Evolutionary conservation across 331 rosid species (phyloP).

Genomic region (Arachis monticola): DNA sequence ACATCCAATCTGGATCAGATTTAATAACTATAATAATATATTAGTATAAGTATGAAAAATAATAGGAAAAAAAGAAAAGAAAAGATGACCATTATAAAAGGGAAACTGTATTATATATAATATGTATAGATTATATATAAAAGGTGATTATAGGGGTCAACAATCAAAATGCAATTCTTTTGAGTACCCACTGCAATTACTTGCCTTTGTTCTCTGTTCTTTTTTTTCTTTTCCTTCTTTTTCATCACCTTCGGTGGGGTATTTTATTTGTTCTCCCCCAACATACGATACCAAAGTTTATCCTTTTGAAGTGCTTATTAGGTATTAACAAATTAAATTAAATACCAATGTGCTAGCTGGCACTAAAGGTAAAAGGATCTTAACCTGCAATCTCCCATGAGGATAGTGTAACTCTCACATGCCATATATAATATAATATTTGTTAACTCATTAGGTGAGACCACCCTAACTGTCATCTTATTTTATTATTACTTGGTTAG

Average conservation of each 20-base stretch:
- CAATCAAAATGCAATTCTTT: neutral
- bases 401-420: neutral
- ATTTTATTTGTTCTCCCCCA: neutral
- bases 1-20: too few species aligned
- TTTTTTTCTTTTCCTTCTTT: neutral
- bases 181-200: neutral
- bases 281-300: neutral
- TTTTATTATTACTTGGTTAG: neutral
- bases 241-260: neutral
- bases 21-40: too few species aligned
- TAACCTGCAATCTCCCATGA: neutral
- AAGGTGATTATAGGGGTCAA: neutral
- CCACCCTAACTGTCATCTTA: slow-evolving; percentile 11
- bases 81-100: too few species aligned
- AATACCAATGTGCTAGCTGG: neutral
- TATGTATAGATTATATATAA: neutral
- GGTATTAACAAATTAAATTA: neutral
- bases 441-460: slow-evolving; percentile 30
- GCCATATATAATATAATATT: neutral
- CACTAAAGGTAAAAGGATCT: neutral
- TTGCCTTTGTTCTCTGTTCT: neutral
- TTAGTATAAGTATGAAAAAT: too few species aligned
- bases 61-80: too few species aligned
- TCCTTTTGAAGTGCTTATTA: neutral
- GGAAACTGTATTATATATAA: too few species aligned